Evolutionary conservation across 148 eudicot species (phyloP).

Genomic region (Euryodendron excelsum): DNA sequence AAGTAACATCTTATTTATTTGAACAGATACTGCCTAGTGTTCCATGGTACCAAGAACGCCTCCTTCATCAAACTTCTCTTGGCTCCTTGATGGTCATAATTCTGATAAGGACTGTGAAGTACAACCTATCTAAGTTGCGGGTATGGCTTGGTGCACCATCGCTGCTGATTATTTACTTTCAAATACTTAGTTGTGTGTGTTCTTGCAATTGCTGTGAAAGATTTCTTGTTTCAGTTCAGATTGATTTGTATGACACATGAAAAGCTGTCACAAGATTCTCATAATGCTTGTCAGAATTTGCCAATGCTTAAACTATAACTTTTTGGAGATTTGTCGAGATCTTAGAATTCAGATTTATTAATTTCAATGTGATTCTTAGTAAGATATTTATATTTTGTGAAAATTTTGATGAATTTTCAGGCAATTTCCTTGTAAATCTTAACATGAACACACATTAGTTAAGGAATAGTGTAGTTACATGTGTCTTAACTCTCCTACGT

Average conservation of each 20-base stretch:
- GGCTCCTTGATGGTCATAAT: conserved; percentile 91
- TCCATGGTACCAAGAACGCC: conserved; percentile 92
- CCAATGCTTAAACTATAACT: background rate
- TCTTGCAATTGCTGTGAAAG: background rate
- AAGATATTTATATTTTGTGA: too few species aligned
- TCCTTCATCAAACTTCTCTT: conserved; percentile 76
- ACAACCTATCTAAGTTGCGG: conserved; percentile 84
- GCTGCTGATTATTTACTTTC: conserved; percentile 4
- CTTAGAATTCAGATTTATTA: background rate
- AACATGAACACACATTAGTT: background rate
- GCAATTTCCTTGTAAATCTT: background rate
- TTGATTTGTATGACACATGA: background rate
- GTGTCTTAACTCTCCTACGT: too few species aligned
- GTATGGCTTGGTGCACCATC: conserved; percentile 34
- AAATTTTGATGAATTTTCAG: background rate
- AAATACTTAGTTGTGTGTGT: background rate
- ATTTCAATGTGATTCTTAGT: background rate
- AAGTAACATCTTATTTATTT: conserved; percentile 6
- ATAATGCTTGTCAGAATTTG: background rate
- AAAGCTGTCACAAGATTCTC: background rate
- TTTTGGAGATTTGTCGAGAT: background rate
- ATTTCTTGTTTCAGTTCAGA: background rate
- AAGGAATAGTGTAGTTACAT: too few species aligned
- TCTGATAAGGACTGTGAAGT: conserved; percentile 86
- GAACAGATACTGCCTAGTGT: conserved; percentile 75